Evolutionary conservation across 2,329 filamentous ascomycete genomes (phyloP).

Genomic region (Graphiopsis chlorocephala): DNA sequence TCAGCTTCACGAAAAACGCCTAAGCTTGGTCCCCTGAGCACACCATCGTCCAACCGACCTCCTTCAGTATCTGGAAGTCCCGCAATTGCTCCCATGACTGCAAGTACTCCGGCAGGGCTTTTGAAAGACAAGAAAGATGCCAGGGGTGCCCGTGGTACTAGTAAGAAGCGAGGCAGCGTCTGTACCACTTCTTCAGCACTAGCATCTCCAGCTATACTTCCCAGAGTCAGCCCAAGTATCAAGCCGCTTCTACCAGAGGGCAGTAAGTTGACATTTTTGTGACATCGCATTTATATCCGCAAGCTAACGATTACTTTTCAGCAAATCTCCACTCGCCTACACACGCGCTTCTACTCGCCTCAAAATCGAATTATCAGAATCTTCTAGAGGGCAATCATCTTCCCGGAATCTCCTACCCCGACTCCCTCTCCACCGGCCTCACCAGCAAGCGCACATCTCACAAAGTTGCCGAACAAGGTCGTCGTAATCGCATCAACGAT

Average conservation of each 20-base stretch:
- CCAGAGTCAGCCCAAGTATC: conserved; percentile 90
- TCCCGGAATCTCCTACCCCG: conserved; percentile 73
- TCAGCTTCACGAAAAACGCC: conserved; percentile 65
- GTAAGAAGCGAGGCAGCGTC: conserved; percentile 65
- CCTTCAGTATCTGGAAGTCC: conserved; percentile 51
- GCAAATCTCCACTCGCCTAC: conserved; percentile 53
- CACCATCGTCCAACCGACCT: conserved; percentile 38
- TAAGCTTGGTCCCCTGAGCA: conserved; percentile 58
- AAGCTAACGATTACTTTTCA: conserved; percentile 28
- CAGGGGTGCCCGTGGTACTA: conserved; percentile 43
- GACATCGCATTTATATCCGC: background rate
- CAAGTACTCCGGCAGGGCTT: conserved; percentile 37
- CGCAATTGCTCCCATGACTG: conserved; percentile 50
- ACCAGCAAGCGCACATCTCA: conserved; percentile 96
- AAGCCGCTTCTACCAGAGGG: conserved; percentile 80
- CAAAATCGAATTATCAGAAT: conserved; percentile 97
- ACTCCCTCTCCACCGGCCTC: conserved; percentile 85
- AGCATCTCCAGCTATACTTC: conserved; percentile 81
- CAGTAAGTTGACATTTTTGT: conserved; percentile 44
- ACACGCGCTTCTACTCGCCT: conserved; percentile 74
- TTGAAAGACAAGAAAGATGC: conserved; percentile 32
- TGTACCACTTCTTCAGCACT: conserved; percentile 61
- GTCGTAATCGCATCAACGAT: conserved; percentile 90
- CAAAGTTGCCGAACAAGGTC: conserved; percentile 95
- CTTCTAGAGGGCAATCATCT: conserved; percentile 90